Evolutionary conservation across 202 grass and related monocot genomes (phyloP).

Genomic region (Panicum hallii): DNA sequence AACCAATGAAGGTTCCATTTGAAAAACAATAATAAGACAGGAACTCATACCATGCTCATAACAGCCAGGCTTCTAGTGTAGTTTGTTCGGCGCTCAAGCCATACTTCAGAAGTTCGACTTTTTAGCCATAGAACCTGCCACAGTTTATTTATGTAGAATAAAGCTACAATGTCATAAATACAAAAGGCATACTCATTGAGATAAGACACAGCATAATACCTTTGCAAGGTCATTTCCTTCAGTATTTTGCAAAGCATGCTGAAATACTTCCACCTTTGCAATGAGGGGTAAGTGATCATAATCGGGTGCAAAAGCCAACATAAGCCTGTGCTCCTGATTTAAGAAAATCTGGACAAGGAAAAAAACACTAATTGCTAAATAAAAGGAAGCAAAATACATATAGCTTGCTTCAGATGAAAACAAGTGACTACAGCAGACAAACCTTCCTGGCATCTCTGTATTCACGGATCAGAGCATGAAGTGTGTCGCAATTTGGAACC

Average conservation of each 20-base stretch:
- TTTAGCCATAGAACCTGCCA: constrained; percentile 94
- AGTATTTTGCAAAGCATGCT: constrained; percentile 89
- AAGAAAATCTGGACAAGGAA: constrained; percentile 80
- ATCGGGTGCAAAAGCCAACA: constrained; percentile 95
- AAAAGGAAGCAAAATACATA: constrained; percentile 9
- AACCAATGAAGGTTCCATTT: constrained; percentile 30
- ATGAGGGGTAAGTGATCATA: constrained; percentile 96
- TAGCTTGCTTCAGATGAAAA: constrained; percentile 7
- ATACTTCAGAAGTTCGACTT: constrained; percentile 95
- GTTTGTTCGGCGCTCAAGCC: constrained; percentile 97
- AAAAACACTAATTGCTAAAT: constrained; percentile 24
- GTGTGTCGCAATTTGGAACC: constrained; percentile 95
- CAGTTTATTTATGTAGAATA: constrained; percentile 38
- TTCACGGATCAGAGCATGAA: constrained; percentile 93
- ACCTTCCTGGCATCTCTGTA: constrained; percentile 99
- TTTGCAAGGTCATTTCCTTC: constrained; percentile 97
- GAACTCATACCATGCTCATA: constrained; percentile 96
- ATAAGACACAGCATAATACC: constrained; percentile 56
- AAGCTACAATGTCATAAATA: constrained; percentile 31
- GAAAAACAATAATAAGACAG: constrained; percentile 10
- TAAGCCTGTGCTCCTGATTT: constrained; percentile 96
- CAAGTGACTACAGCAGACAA: constrained; percentile 39
- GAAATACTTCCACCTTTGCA: constrained; percentile 96
- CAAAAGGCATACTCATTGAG: constrained; percentile 26
- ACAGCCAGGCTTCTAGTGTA: constrained; percentile 96